Evolutionary conservation across 2,329 filamentous ascomycete species (phyloP).

Genomic region (Exophiala mesophila): DNA sequence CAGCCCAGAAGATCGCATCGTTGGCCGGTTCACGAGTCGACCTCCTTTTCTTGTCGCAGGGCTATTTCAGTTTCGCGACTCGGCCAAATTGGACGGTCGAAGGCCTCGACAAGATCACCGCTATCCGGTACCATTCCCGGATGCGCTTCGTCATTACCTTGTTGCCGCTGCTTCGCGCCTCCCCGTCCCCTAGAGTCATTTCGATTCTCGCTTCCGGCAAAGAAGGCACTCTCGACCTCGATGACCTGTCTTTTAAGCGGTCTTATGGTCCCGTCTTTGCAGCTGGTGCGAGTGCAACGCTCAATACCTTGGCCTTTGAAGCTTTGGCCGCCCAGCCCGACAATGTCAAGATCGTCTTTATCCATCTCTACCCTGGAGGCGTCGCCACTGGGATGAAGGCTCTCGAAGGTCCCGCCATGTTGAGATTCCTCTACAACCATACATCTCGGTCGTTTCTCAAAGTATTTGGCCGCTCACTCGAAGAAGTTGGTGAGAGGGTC

Average conservation of each 20-base stretch:
- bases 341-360: slow-evolving; percentile 45
- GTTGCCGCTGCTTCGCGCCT: slow-evolving; percentile 40
- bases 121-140: slow-evolving; percentile 54
- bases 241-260: slow-evolving; percentile 39
- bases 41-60: slow-evolving; percentile 16
- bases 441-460: slow-evolving; percentile 7
- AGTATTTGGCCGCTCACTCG: slow-evolving; percentile 20
- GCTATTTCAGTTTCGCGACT: slow-evolving; percentile 12
- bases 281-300: slow-evolving; percentile 44
- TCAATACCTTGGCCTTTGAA: slow-evolving; percentile 49
- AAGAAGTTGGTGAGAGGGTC: slow-evolving; percentile 45
- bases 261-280: slow-evolving; percentile 36
- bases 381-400: slow-evolving; percentile 42
- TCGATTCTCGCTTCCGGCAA: slow-evolving; percentile 51
- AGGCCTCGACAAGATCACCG: slow-evolving; percentile 49
- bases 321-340: slow-evolving; percentile 39
- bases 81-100: slow-evolving; percentile 49
- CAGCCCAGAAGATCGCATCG: slow-evolving; percentile 9
- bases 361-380: slow-evolving; percentile 46
- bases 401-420: slow-evolving; percentile 14
- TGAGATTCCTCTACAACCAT: slow-evolving; percentile 17
- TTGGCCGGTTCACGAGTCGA: slow-evolving; percentile 7
- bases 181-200: slow-evolving; percentile 42
- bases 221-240: slow-evolving; percentile 46
- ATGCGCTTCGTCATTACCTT: slow-evolving; percentile 55